These are phyloP conservation scores for Quercus dentata DNA, from an alignment of 306 rosid species.

Conservation along the genomic window DNA sequence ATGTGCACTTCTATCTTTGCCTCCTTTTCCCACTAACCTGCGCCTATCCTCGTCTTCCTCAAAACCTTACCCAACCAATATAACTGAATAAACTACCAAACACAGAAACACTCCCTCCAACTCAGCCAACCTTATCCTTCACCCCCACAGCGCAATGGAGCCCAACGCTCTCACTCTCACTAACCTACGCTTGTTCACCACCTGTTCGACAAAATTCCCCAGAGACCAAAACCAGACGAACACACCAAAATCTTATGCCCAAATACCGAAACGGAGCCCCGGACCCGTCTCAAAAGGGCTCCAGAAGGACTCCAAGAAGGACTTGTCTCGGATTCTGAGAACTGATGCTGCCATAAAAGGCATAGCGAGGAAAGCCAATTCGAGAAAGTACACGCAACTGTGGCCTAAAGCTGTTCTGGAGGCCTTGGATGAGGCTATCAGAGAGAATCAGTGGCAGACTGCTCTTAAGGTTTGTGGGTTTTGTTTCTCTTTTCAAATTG, in stretches of 20 bases:
- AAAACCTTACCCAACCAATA: neutral
- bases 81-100: too few species aligned
- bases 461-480: conserved; percentile 60
- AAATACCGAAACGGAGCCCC: conserved; percentile 42
- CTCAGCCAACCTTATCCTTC: neutral
- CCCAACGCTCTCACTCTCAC: too few species aligned
- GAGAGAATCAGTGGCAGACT: conserved; percentile 42
- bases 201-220: conserved; percentile 27
- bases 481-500: neutral
- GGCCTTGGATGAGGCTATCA: conserved; percentile 76
- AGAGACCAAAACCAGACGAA: neutral
- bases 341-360: conserved; percentile 80
- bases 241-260: conserved; percentile 19
- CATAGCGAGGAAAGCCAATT: conserved; percentile 57
- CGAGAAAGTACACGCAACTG: conserved; percentile 56
- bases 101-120: too few species aligned
- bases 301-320: conserved; percentile 56
- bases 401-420: conserved; percentile 87
- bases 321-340: conserved; percentile 72
- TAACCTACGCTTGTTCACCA: neutral
- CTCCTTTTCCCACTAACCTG: conserved; percentile 3
- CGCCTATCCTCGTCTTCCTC: conserved; percentile 25
- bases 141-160: neutral
- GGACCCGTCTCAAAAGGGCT: conserved; percentile 31
- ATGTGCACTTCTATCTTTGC: conserved; percentile 24